A percentile compares a stretch with the other conserved stretches of the same genome.
phyloP scores from a whole-genome alignment of 352 stramenopile genomes.

The Pythium rishiriense region DNA sequence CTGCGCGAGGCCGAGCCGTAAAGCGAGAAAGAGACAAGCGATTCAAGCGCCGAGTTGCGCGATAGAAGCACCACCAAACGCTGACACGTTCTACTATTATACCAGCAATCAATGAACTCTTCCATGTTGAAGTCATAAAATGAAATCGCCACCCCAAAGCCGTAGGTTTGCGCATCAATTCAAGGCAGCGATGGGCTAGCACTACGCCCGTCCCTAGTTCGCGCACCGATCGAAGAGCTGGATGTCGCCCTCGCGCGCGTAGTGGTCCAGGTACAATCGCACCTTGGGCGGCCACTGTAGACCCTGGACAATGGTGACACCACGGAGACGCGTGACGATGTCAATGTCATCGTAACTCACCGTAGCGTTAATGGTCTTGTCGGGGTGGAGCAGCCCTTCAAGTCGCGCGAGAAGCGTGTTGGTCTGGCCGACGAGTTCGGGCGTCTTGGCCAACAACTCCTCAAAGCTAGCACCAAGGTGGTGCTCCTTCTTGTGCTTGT shows the following conservation, averaged over 20 bases:
- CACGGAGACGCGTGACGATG: constrained; percentile 45
- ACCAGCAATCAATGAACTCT: too few relatives aligned
- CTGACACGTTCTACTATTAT: too few relatives aligned
- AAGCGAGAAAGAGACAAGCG: too few relatives aligned
- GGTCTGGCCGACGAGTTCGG: constrained; percentile 37
- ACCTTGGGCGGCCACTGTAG: constrained; percentile 50
- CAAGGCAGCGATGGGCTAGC: too few relatives aligned
- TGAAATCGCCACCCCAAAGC: too few relatives aligned
- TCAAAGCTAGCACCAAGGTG: constrained; percentile 39
- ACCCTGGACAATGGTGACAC: constrained; percentile 51
- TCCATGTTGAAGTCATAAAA: too few relatives aligned
- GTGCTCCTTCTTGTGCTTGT: constrained; percentile 61
- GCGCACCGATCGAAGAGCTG: constrained; percentile 34
- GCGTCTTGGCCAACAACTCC: constrained; percentile 38
- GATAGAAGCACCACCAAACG: too few relatives aligned
- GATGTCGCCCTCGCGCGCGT: constrained; percentile 42
- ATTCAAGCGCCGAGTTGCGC: too few relatives aligned
- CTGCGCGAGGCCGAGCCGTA: constrained; percentile 67
- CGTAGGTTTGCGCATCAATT: too few relatives aligned
- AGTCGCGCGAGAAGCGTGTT: constrained; percentile 43
- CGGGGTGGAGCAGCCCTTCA: constrained; percentile 37
- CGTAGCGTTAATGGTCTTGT: constrained; percentile 36
- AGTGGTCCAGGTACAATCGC: constrained; percentile 47
- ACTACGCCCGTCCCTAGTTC: too few relatives aligned
- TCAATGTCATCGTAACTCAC: constrained; percentile 60